phyloP scores from a whole-genome alignment of 2,329 filamentous ascomycete genomes.

The Aureobasidium melanogenum region DNA sequence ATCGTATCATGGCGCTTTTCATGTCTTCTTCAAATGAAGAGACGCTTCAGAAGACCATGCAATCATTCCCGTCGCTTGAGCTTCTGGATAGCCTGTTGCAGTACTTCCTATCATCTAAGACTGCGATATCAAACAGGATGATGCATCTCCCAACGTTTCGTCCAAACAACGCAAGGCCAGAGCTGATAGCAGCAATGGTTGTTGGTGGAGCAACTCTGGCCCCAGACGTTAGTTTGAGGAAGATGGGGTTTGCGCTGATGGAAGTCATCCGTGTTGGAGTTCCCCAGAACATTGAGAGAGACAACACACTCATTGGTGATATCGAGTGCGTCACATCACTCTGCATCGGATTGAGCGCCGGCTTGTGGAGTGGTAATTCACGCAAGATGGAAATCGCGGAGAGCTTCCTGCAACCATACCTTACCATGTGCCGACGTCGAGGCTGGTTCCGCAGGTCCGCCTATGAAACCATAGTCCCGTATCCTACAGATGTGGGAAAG shows the following conservation, averaged over 20 bases:
- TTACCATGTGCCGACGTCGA: conserved; percentile 47
- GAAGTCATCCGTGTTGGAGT: conserved; percentile 37
- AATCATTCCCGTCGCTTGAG: conserved; percentile 54
- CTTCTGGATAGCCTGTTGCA: conserved; percentile 54
- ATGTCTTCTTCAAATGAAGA: conserved; percentile 48
- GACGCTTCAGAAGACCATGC: conserved; percentile 43
- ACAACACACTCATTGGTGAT: conserved; percentile 43
- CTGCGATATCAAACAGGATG: conserved; percentile 40
- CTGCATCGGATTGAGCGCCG: conserved; percentile 42
- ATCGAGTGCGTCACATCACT: conserved; percentile 44
- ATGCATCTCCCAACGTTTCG: conserved; percentile 54
- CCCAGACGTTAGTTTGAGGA: conserved; percentile 49
- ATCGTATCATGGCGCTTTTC: conserved; percentile 56
- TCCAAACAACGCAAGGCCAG: conserved; percentile 46
- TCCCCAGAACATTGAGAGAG: conserved; percentile 37
- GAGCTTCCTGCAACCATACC: conserved; percentile 45
- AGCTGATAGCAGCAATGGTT: conserved; percentile 52
- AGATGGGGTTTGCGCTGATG: conserved; percentile 48
- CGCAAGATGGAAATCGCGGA: conserved; percentile 52
- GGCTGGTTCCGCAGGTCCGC: conserved; percentile 46
- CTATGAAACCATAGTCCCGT: conserved; percentile 38
- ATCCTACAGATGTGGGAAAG: conserved; percentile 47
- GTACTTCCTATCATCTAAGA: conserved; percentile 42
- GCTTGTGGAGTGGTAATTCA: conserved; percentile 51
- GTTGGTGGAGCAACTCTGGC: conserved; percentile 53